Evolutionary conservation across 1,284 basidiomycete species (phyloP).

Genomic region (Lentinus polychrous): DNA sequence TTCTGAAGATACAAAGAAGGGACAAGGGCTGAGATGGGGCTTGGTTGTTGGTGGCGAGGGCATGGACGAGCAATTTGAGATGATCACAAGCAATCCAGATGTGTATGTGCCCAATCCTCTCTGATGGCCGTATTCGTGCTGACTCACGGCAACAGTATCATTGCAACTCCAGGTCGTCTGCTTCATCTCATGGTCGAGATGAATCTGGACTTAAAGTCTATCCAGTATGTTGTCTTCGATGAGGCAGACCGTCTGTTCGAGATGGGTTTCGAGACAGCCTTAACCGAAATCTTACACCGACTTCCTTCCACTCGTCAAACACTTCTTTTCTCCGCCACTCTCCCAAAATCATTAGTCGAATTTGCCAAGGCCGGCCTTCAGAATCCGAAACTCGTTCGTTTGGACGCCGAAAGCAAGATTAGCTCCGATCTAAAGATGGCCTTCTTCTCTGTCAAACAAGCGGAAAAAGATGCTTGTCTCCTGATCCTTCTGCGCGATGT

Average conservation of each 20-base stretch:
- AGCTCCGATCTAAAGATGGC: constrained; percentile 90
- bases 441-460: constrained; percentile 90
- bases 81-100: constrained; percentile 92
- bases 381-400: constrained; percentile 89
- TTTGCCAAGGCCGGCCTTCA: constrained; percentile 96
- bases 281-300: constrained; percentile 87
- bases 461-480: constrained; percentile 92
- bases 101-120: constrained; percentile 52
- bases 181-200: constrained; percentile 96
- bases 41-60: constrained; percentile 95
- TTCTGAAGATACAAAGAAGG: constrained; percentile 48
- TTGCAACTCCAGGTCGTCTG: constrained; percentile 95
- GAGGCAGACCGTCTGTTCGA: constrained; percentile 98
- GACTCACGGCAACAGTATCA: constrained; percentile 53
- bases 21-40: constrained; percentile 82
- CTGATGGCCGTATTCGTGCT: constrained; percentile 7
- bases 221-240: constrained; percentile 94
- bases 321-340: constrained; percentile 91
- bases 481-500: constrained; percentile 82
- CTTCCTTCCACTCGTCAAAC: constrained; percentile 87
- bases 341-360: constrained; percentile 93
- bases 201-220: constrained; percentile 86
- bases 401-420: constrained; percentile 96
- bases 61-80: constrained; percentile 94
- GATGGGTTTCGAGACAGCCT: constrained; percentile 92